Base-by-base conservation (phyloP, 208 protist species). In the Crithidia expoeki region DNA sequence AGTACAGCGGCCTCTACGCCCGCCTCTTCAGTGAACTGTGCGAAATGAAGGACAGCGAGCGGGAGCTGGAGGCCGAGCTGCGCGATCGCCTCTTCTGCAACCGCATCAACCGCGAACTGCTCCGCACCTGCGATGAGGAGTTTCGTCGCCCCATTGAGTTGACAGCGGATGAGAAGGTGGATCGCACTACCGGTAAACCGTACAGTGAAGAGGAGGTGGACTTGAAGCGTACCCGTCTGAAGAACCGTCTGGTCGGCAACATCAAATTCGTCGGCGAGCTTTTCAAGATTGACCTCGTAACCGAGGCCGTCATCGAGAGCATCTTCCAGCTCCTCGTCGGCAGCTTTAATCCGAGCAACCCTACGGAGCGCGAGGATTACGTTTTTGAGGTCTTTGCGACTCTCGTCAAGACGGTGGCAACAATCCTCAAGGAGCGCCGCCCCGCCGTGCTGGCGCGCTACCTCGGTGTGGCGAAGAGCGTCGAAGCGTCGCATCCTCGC, bases 201-300 rank as follows among this genome's bases (percentile, higher is more conserved):
- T 77, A 89, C 40, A 70, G 75, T 28, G 77, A 80, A 52, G 92
- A 93, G 73, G 89, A 93, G 69, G 73, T 89, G 57, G 84, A 90
- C 51, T 68, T 84, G 75, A 90, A 90, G 72, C 81, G 81, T 21
- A 76, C 56, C 2, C 81, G 84, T 28, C 75, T 92, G 49, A 94
- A 93, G 79, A 71, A 84, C 66, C 85, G 89, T 28, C 81, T 93
- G 25, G 81, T 93, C 12, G 92, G 86, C 55, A 96, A 93, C 75
- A 88, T 93, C 65, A 92, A 89, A 38, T 96, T 96, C 68, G 78
- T 94, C 10, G 89, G 84, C 17, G 85, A 96, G 81, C 86, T 96
- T 2, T 94, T 85, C 70, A 90, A 88, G 42, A 78, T 88, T 19
- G 72, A 85, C 47, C 51, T 96, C 52, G 68, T 96, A 21, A 83